Base-by-base conservation (phyloP, 768 basidiomycete genomes). In the Kwoniella shandongensis region DNA sequence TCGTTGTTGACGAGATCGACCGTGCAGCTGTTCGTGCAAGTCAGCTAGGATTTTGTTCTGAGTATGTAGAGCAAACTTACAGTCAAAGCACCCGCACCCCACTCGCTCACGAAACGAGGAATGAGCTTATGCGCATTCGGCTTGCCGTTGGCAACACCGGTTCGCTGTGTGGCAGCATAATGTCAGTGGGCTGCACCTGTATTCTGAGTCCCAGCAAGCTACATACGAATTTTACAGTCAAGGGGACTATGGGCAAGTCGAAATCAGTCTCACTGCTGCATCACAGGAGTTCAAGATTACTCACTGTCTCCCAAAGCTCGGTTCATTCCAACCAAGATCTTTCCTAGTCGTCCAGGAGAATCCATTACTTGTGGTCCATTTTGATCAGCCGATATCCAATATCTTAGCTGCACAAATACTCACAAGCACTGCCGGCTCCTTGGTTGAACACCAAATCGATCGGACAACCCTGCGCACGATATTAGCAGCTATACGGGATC, bases 361-460 rank as follows among this genome's bases (percentile, higher is more conserved):
- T 94, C 91, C 17, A 99, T 83, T 44, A 97, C 91, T 93, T 54
- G 12, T 7, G 26, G n/a, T 2, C 20, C 20, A 22, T 32, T 13
- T 13, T 32, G 32, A n/a, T 32, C 32, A 32, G 32, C 13, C 6
- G 32, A 32, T 6, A 32, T 32, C n/a, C n/a, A n/a, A n/a, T n/a
- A n/a, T n/a, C n/a, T n/a, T n/a, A n/a, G n/a, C n/a, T n/a, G n/a
- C n/a, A n/a, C 54, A 56, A 49, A 62, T 53, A 85, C 88, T 48
- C 67, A 92, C 91, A 76, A 25, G 92, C 92, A 55, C 88, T 88
- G 0, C 92, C 92, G 53, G 90, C 91, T 2, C 92, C 92, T 13
- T 83, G 83, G 67, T 88, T 88, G 79, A 93, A 96, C 1, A 99
- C 89, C 40, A 97, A 79, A 76, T 99, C 96, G 65, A 98, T 98